Evolutionary conservation across 768 basidiomycete genomes (phyloP), one percentile per base, ranked within the genome.

Genomic region (Tulasnella sp.): DNA sequence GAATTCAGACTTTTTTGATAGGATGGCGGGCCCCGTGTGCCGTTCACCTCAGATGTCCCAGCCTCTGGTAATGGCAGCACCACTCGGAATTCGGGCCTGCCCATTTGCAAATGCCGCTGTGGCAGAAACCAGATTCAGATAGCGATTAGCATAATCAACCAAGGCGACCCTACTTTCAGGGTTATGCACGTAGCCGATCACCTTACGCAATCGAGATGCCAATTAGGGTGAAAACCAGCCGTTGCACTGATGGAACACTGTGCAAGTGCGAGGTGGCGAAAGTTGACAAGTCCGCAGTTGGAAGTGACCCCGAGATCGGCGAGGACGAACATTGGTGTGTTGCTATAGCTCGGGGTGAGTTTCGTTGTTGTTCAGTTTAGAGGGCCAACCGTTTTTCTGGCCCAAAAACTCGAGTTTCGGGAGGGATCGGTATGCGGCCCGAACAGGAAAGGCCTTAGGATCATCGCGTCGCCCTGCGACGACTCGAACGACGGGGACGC

Each of bases 151-250:
- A 67, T 26, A 67, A 13, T 13, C 61, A 67, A 67, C 35, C n/a
- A 67, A 67, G 35, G 26, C 15, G 26, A 32, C n/a, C 61, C 61
- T 67, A 67, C 16, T 35, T 67, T 35, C 26, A 26, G 61, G 61
- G 61, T 32, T 26, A 35, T 15, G 11, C 26, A 67, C 61, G 61
- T 29, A 67, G 13, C 61, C 61, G 61, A 67, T 67, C 61, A 67
- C 26, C 61, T 26, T 67, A 67, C 61, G 32, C 32, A 67, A 67
- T 67, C 61, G 61, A 67, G 61, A 67, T 67, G 61, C 61, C 61
- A 67, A 23, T 67, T 67, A 67, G 61, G 61, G 29, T 67, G 51
- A 51, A 20, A 51, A 51, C 44, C 44, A 44, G 23, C 35, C 51
- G 51, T 51, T 51, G 51, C 51, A 20, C 51, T 51, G 23, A 51